These are phyloP conservation scores for Saturnispora sekii DNA, from an alignment of 805 yeast genomes.

Conservation along the genomic window DNA sequence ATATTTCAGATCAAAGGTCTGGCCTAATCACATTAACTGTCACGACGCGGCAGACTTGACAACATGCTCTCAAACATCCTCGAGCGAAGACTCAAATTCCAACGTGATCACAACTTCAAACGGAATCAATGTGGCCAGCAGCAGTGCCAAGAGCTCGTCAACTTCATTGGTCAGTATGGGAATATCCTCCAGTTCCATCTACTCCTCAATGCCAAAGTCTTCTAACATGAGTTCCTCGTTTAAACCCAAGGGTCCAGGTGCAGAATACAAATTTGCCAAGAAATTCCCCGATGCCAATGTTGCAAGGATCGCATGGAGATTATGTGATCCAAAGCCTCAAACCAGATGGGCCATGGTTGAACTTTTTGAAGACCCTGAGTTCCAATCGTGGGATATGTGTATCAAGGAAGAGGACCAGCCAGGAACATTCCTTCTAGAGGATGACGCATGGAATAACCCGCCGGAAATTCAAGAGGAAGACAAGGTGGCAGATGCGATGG, in stretches of 20 bases:
- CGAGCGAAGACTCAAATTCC: neutral
- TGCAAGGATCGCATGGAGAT: slow-evolving; percentile 70
- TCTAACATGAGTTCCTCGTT: neutral
- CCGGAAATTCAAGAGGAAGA: slow-evolving; percentile 5
- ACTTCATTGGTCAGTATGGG: slow-evolving; percentile 5
- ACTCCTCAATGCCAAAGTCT: slow-evolving; percentile 1
- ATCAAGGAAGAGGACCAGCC: slow-evolving; percentile 34
- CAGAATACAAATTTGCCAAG: slow-evolving; percentile 61
- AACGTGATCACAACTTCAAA: neutral
- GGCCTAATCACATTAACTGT: slow-evolving; percentile 1
- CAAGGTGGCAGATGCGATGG: neutral
- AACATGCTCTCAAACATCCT: neutral
- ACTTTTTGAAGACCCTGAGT: slow-evolving; percentile 61
- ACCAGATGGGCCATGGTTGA: slow-evolving; percentile 51
- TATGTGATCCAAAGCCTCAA: slow-evolving; percentile 52
- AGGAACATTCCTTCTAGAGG: slow-evolving; percentile 12
- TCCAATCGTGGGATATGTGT: slow-evolving; percentile 54
- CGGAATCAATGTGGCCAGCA: neutral
- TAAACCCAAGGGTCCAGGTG: slow-evolving; percentile 48
- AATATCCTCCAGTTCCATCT: slow-evolving; percentile 6
- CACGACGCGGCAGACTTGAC: neutral
- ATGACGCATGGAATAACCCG: slow-evolving; percentile 2
- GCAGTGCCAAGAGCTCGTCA: neutral
- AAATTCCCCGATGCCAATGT: slow-evolving; percentile 52
- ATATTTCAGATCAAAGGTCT: slow-evolving; percentile 31